These are phyloP conservation scores for Coleophoma eucalyptorum DNA, from an alignment of 2,329 filamentous ascomycete species.

Conservation along the genomic window DNA sequence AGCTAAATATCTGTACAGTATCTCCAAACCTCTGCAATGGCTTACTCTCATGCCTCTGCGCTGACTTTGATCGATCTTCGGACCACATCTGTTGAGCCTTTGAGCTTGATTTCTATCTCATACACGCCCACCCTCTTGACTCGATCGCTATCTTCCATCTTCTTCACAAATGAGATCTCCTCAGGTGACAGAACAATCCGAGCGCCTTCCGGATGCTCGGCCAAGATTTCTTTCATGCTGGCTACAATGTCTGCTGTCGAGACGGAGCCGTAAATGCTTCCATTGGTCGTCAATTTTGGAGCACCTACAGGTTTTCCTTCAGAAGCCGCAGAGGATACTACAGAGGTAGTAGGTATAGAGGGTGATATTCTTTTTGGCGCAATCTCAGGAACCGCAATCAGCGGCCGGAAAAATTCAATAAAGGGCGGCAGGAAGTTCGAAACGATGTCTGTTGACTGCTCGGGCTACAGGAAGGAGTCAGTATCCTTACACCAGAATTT, in stretches of 20 bases:
- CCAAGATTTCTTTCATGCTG: constrained; percentile 42
- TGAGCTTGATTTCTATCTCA: constrained; percentile 44
- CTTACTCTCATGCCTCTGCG: constrained; percentile 26
- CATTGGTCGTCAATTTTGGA: constrained; percentile 12
- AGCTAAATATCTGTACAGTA: constrained; percentile 10
- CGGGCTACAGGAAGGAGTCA: constrained; percentile 12
- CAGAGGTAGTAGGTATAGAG: constrained; percentile 18
- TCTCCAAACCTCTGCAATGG: background rate
- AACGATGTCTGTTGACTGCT: constrained; percentile 17
- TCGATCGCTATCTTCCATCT: constrained; percentile 32
- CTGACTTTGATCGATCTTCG: constrained; percentile 36
- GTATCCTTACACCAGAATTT: too few species aligned
- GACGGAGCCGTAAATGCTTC: constrained; percentile 46
- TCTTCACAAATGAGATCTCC: constrained; percentile 44
- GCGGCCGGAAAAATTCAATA: constrained; percentile 23
- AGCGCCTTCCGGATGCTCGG: constrained; percentile 45
- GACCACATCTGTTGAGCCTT: constrained; percentile 38
- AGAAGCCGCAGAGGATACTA: constrained; percentile 26
- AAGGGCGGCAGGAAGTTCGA: constrained; percentile 19
- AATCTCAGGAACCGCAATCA: constrained; percentile 29
- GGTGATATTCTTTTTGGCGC: constrained; percentile 28
- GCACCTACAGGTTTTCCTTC: constrained; percentile 28
- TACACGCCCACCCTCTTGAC: constrained; percentile 51
- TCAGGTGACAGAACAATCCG: constrained; percentile 43
- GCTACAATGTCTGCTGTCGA: constrained; percentile 46